phyloP scores from a whole-genome alignment of 768 basidiomycete species.

The Lactifluus rugatus region DNA sequence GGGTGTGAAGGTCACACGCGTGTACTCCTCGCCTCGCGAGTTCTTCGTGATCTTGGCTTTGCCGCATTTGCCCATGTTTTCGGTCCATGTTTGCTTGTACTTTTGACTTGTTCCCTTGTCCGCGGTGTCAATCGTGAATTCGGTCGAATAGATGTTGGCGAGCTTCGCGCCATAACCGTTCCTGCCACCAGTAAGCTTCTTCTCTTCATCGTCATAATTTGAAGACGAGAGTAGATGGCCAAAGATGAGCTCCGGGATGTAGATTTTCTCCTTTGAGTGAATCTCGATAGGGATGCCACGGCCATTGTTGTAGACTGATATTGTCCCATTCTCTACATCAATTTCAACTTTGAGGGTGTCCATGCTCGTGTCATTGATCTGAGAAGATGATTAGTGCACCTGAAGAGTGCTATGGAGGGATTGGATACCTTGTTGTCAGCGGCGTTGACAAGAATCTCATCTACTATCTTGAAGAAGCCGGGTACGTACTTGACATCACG shows the following conservation, averaged over 20 bases:
- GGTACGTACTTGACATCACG: slow-evolving; percentile 87
- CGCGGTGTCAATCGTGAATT: slow-evolving; percentile 94
- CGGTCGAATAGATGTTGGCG: slow-evolving; percentile 94
- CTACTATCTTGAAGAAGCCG: slow-evolving; percentile 98
- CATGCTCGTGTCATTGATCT: slow-evolving; percentile 93
- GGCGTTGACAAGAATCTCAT: slow-evolving; percentile 98
- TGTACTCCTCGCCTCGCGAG: slow-evolving; percentile 79
- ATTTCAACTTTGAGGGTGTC: slow-evolving; percentile 84
- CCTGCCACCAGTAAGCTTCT: slow-evolving; percentile 95
- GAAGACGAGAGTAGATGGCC: slow-evolving; percentile 90
- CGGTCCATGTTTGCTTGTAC: slow-evolving; percentile 89
- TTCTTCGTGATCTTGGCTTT: slow-evolving; percentile 93
- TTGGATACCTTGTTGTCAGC: slow-evolving; percentile 93
- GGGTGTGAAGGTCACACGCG: slow-evolving; percentile 85
- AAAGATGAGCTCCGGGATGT: slow-evolving; percentile 96
- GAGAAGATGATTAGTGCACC: background rate
- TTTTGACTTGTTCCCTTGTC: slow-evolving; percentile 79
- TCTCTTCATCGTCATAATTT: slow-evolving; percentile 98
- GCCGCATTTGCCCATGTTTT: slow-evolving; percentile 86
- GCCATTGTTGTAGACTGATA: slow-evolving; percentile 94
- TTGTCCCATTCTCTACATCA: slow-evolving; percentile 71
- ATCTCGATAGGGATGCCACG: slow-evolving; percentile 95
- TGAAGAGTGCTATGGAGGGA: background rate
- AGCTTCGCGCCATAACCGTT: slow-evolving; percentile 99
- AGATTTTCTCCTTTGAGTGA: slow-evolving; percentile 85